Conservation (phyloP, 2,329 filamentous ascomycete genomes). For the Macrophomina pseudophaseolina region DNA sequence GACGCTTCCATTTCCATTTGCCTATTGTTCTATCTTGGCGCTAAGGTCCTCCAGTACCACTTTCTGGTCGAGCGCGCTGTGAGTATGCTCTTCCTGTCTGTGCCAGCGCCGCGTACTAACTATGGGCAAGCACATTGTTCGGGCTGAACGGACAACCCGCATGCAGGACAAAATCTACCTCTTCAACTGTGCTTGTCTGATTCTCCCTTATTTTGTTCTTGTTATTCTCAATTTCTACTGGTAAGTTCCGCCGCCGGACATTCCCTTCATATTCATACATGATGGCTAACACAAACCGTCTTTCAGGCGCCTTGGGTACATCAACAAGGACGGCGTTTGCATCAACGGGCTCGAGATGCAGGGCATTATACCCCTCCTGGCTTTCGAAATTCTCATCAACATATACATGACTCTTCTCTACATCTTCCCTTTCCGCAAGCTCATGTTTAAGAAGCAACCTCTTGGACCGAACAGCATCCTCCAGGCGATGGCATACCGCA, state of each 20-base stretch:
- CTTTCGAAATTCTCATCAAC: slow-evolving; percentile 23
- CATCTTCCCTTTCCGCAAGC: slow-evolving; percentile 5
- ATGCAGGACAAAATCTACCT: slow-evolving; percentile 63
- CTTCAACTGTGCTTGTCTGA: slow-evolving; percentile 66
- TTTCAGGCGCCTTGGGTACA: slow-evolving; percentile 5
- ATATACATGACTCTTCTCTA: slow-evolving; percentile 19
- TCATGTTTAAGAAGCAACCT: slow-evolving; percentile 8
- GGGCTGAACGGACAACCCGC: slow-evolving; percentile 58
- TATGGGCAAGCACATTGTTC: slow-evolving; percentile 59
- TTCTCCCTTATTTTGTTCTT: slow-evolving; percentile 31
- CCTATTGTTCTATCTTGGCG: slow-evolving; percentile 65
- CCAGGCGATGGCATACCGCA: slow-evolving; percentile 60
- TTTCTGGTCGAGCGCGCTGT: slow-evolving; percentile 70
- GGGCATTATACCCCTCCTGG: slow-evolving; percentile 10
- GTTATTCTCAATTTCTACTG: slow-evolving; percentile 16
- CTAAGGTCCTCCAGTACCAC: slow-evolving; percentile 69
- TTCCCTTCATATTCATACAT: not conserved
- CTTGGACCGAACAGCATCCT: slow-evolving; percentile 46
- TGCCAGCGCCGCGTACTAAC: not conserved
- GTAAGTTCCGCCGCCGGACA: not conserved
- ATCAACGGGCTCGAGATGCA: slow-evolving; percentile 19
- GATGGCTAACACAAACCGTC: not conserved
- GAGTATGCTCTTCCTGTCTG: slow-evolving; percentile 33
- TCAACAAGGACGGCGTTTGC: slow-evolving; percentile 1
- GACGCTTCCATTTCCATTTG: slow-evolving; percentile 24